Conservation (phyloP, 1,139 yeast genomes). For the Hemisphaericaspora lyxosophila region DNA sequence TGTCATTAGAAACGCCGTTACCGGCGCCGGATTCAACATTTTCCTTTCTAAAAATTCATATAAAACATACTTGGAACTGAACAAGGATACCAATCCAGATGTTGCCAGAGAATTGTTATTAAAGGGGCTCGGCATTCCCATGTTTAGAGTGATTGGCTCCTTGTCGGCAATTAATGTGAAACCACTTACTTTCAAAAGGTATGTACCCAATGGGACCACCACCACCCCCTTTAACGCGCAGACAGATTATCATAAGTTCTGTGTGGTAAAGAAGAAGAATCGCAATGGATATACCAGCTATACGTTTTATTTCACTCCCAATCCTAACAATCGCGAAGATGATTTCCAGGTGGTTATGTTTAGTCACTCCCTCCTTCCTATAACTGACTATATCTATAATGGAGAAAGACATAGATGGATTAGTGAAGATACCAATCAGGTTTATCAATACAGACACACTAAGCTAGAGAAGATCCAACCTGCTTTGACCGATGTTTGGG, state of each 20-base stretch:
- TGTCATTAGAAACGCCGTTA: constrained; percentile 4
- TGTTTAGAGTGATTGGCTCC: constrained; percentile 11
- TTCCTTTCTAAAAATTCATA: constrained; percentile 4
- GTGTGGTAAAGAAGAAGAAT: constrained; percentile 9
- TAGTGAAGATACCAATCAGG: constrained; percentile 10
- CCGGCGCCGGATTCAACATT: constrained; percentile 4
- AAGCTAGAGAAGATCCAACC: constrained; percentile 7
- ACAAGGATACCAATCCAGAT: constrained; percentile 1
- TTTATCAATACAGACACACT: constrained; percentile 13
- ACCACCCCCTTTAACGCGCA: constrained; percentile 13
- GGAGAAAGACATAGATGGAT: constrained; percentile 14
- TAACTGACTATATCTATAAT: constrained; percentile 14
- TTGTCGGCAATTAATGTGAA: constrained; percentile 7
- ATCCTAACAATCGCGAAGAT: constrained; percentile 6
- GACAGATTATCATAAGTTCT: constrained; percentile 11
- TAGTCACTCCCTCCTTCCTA: constrained; percentile 12
- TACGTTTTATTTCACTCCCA: constrained; percentile 13
- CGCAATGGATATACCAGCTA: constrained; percentile 12
- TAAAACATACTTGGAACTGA: constrained; percentile 2
- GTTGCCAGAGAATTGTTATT: constrained; percentile 1
- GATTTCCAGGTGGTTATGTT: constrained; percentile 12
- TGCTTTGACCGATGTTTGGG: constrained; percentile 15
- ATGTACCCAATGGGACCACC: constrained; percentile 9
- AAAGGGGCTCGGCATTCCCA: constrained; percentile 13
- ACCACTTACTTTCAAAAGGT: constrained; percentile 12